Percentiles rank a stretch among this genome's conserved stretches.
Evolutionary conservation across 805 yeast species (phyloP).

Genomic region (Kodamaea restingae): DNA sequence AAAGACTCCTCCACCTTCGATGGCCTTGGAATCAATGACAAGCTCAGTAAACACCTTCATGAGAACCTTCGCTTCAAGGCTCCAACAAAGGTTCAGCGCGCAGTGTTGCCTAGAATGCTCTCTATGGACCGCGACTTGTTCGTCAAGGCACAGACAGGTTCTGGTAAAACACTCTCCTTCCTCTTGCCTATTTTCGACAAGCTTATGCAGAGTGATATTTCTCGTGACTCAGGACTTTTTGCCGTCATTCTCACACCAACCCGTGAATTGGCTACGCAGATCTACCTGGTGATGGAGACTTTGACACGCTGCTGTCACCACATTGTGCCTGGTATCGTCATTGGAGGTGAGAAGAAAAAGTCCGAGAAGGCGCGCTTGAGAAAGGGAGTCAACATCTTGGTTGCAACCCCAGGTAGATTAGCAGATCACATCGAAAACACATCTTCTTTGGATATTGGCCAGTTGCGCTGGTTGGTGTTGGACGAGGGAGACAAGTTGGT

Average conservation of each 20-base stretch:
- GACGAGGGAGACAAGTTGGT: conserved; percentile 97
- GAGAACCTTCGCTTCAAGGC: conserved; percentile 51
- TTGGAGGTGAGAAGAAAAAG: conserved; percentile 98
- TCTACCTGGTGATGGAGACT: conserved; percentile 72
- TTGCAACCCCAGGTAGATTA: conserved; percentile 95
- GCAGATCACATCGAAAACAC: conserved; percentile 95
- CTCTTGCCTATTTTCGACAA: conserved; percentile 76
- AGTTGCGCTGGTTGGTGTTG: conserved; percentile 79
- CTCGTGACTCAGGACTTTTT: conserved; percentile 76
- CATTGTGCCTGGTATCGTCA: conserved; percentile 91
- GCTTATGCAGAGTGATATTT: conserved; percentile 48
- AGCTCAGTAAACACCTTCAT: conserved; percentile 50
- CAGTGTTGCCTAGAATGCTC: conserved; percentile 64
- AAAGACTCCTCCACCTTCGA: conserved; percentile 63
- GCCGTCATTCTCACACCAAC: conserved; percentile 92
- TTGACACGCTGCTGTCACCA: conserved; percentile 74
- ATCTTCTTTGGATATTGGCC: conserved; percentile 61
- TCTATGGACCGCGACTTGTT: conserved; percentile 58
- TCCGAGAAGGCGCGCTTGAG: conserved; percentile 93
- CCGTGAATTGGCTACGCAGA: conserved; percentile 89
- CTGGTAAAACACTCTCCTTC: conserved; percentile 93
- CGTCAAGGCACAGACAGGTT: conserved; percentile 96
- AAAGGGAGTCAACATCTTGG: conserved; percentile 93
- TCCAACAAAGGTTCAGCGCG: conserved; percentile 86
- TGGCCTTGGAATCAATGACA: conserved; percentile 63